phyloP scores from a whole-genome alignment of 345 rosid species.

The Mangifera indica region DNA sequence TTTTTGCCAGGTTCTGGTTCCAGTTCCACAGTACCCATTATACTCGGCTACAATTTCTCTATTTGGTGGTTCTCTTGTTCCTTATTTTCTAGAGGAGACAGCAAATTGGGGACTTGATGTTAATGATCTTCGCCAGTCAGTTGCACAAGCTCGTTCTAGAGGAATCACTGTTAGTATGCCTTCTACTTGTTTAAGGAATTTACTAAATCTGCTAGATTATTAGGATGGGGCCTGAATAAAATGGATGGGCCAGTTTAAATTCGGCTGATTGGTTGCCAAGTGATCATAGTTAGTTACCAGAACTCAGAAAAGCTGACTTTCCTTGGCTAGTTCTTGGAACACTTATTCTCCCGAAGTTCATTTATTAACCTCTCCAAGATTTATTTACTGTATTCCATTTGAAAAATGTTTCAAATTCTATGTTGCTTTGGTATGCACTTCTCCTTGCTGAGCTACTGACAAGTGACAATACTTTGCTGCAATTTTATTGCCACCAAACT shows the following conservation, averaged over 20 bases:
- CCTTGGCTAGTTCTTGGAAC: conserved; percentile 13
- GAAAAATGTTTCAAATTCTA: background rate
- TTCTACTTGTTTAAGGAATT: conserved; percentile 15
- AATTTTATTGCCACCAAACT: conserved; percentile 1
- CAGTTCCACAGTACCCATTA: conserved; percentile 98
- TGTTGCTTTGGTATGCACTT: background rate
- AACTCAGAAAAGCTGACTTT: too few relatives aligned
- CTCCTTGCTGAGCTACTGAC: conserved; percentile 6
- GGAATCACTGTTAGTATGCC: conserved; percentile 76
- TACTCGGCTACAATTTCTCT: conserved; percentile 93
- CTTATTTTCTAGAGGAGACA: conserved; percentile 86
- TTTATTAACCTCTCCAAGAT: background rate
- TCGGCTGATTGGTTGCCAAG: background rate
- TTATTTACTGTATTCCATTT: conserved; percentile 12
- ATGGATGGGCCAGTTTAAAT: background rate
- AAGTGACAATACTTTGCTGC: background rate
- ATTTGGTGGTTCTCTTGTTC: conserved; percentile 89
- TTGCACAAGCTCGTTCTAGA: conserved; percentile 69
- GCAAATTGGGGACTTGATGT: conserved; percentile 98
- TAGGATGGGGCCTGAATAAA: background rate
- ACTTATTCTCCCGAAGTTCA: background rate
- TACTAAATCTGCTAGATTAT: background rate
- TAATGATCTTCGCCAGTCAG: conserved; percentile 70
- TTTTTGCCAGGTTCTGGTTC: conserved; percentile 75
- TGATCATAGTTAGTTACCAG: too few relatives aligned